A percentile compares a stretch with the other conserved stretches of the same genome.
These are phyloP conservation scores for Potentilla sterilis DNA, from an alignment of 306 rosid genomes.

Conservation along the genomic window DNA sequence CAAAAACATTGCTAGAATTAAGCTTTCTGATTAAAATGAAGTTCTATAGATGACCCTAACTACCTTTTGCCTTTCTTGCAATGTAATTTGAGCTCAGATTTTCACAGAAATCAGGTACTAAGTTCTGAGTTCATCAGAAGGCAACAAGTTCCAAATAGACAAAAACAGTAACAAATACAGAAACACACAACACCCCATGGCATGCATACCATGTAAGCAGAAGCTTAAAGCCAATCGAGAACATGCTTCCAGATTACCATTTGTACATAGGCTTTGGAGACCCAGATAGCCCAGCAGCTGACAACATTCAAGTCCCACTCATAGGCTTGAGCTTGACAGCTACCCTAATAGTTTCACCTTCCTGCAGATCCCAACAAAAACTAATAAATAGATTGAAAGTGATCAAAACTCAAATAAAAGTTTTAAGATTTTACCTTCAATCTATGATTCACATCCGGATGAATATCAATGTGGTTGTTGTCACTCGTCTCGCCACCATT, in stretches of 20 bases:
- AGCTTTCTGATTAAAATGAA: not conserved
- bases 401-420: not conserved
- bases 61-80: not conserved
- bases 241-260: not conserved
- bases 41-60: not conserved
- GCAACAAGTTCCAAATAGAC: not conserved
- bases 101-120: not conserved
- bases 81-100: not conserved
- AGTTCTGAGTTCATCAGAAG: not conserved
- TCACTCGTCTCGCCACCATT: conserved; percentile 42
- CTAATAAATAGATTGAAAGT: not conserved
- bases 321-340: conserved; percentile 74
- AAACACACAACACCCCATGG: not conserved
- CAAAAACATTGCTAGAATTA: not conserved
- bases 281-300: conserved; percentile 76
- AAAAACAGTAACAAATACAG: not conserved
- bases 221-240: not conserved
- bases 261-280: conserved; percentile 44
- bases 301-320: conserved; percentile 85
- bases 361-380: conserved; percentile 40
- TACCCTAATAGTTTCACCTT: conserved; percentile 90
- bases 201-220: not conserved
- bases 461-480: conserved; percentile 75
- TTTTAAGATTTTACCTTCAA: conserved; percentile 51
- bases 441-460: conserved; percentile 94